Base-by-base conservation (phyloP, 2,329 filamentous ascomycete genomes). In the Aspergillus niger region DNA sequence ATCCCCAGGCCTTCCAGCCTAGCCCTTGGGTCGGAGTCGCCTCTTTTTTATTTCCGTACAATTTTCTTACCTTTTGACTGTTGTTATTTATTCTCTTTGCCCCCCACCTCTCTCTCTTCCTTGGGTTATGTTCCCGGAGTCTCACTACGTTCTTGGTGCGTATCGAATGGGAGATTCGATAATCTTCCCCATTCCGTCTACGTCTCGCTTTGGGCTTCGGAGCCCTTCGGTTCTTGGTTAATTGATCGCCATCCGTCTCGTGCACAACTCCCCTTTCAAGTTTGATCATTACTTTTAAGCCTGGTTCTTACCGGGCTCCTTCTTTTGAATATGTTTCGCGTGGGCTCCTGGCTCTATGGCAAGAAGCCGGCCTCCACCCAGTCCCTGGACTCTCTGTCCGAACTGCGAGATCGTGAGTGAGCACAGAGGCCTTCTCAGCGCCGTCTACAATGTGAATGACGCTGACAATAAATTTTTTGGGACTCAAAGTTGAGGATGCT, bases 341-440 rank as follows among this genome's bases (percentile, higher is more conserved):
- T 80, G 56, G 77, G 78, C 56, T 76, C 77, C 57, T 80, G 78
- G 78, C 70, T 80, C n/a, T 78, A 77, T 61, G 74, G 74, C 70
- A 79, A 77, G 61, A 77, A 76, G 70, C 70, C 73, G 22, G 70
- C 77, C 53, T 82, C 82, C 43, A 82, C 82, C 11, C 82, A 82
- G 71, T 86, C 83, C 44, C 69, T 88, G 60, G 85, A 83, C 70
- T 81, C 85, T 63, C 70, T 85, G 53, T 81, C 83, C 63, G 86
- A 89, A 74, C 77, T 84, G 52, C 81, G 84, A 66, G 76, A 81
- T 63, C 75, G 79, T 81, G 69, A 65, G 74, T 74, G 36, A 24
- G 39, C 20, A 32, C 20, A 13, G 13, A 20, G 41, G 15, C 11
- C 17, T 20, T 58, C 20, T 55, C n/a, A 6, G 22, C 26, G 11